Base-by-base conservation (phyloP, 1,139 yeast genomes). In the Hanseniaspora sp. region DNA sequence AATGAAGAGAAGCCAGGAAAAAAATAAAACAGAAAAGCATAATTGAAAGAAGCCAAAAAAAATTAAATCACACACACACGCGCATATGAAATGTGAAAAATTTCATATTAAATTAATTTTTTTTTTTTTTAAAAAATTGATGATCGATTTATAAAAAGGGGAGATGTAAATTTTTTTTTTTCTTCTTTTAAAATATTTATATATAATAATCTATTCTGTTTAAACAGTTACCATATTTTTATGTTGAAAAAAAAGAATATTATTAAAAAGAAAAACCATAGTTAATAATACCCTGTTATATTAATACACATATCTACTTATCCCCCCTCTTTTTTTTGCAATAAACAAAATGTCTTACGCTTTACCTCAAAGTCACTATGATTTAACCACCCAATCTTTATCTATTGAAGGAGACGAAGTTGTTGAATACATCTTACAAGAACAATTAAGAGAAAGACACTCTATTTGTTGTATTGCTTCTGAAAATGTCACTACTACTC, bases 401-500 rank as follows among this genome's bases (percentile, higher is more conserved):
- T 74, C 75, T 64, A 44, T 51, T 33, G 86, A 82, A 62, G 79
- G 83, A 61, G 95, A 86, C 69, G 94, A 95, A 55, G 90, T 84
- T 70, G 88, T 86, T 61, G 85, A 82, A 61, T 74, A 76, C 60
- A 86, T 88, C 73, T 80, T 88, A 70, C 79, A 82, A 65, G 98
- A 92, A 74, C 80, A 85, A 64, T 82, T 81, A 64, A 86, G 98
- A 76, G 98, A 92, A 76, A 83, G 82, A 74, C 95, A 87, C 71
- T 87, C 96, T 38, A 83, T 92, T 67, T 95, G 87, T 55, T 76
- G 92, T 70, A 92, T 92, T 71, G 96, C 98, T 38, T 86, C 95
- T 55, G 98, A 92, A 74, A 92, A 92, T 72, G 92, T 90, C 78
- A 92, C 98, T 61, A 86, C 97, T 61, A 86, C 88, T 61, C 84